Evolutionary conservation across 441 rosid genomes (phyloP).

Genomic region (Manihot esculenta): DNA sequence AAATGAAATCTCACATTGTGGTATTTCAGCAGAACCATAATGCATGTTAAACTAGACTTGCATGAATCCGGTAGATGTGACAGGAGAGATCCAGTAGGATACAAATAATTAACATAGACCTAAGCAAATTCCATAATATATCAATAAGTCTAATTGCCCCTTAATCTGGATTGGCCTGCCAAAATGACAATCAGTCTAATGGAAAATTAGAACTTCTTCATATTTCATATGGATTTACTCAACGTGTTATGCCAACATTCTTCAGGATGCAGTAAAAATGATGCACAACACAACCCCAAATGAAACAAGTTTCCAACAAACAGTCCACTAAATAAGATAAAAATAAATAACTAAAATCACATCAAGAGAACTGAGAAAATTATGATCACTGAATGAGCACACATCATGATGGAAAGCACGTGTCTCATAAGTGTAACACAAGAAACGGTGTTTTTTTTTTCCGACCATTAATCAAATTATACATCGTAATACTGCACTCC

Average conservation of each 20-base stretch:
- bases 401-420: neutral
- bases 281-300: too few species aligned
- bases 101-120: neutral
- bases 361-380: neutral
- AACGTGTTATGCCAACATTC: too few species aligned
- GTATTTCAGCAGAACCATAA: too few species aligned
- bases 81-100: neutral
- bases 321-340: neutral
- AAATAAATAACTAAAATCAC: neutral
- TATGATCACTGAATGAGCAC: neutral
- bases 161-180: neutral
- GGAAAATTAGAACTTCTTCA: neutral
- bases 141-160: neutral
- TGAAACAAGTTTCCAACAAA: too few species aligned
- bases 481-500: neutral
- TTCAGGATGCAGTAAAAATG: too few species aligned
- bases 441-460: neutral
- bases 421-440: neutral
- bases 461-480: neutral
- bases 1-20: too few species aligned
- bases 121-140: neutral
- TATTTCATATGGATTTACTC: too few species aligned
- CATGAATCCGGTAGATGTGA: too few species aligned
- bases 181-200: neutral
- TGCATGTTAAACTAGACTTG: too few species aligned